These are phyloP conservation scores for Aspergillus fumigatus DNA, from an alignment of 2,329 filamentous ascomycete species.

Conservation along the genomic window DNA sequence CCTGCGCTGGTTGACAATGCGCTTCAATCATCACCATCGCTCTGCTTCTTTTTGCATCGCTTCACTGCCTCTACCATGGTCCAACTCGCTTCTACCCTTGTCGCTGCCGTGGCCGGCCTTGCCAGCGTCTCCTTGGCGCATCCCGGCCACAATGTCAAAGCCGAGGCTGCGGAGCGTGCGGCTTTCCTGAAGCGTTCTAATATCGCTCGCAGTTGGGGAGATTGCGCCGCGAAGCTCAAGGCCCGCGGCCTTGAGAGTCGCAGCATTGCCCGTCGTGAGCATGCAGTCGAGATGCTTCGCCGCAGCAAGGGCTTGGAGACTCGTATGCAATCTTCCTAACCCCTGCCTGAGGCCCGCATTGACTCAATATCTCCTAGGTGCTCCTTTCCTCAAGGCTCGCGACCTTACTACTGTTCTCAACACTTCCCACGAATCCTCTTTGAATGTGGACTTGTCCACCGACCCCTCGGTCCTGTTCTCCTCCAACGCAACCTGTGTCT, in stretches of 20 bases:
- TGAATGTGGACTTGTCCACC: slow-evolving; percentile 18
- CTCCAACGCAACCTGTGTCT: slow-evolving; percentile 41
- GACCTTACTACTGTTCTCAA: slow-evolving; percentile 32
- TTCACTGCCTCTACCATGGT: slow-evolving; percentile 8
- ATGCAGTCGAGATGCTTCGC: slow-evolving; percentile 40
- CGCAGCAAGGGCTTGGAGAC: slow-evolving; percentile 34
- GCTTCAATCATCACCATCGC: neutral
- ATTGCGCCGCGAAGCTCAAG: slow-evolving; percentile 46
- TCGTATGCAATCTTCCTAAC: slow-evolving; percentile 13
- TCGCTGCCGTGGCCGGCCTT: slow-evolving; percentile 22
- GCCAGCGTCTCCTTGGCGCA: slow-evolving; percentile 36
- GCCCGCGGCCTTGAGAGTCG: slow-evolving; percentile 44
- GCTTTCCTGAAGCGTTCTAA: slow-evolving; percentile 41
- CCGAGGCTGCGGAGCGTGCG: slow-evolving; percentile 49
- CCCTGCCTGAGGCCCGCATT: neutral
- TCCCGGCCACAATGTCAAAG: slow-evolving; percentile 46
- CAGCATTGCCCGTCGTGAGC: slow-evolving; percentile 44
- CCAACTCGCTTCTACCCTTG: slow-evolving; percentile 14
- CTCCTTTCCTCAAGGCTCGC: slow-evolving; percentile 27
- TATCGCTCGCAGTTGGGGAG: slow-evolving; percentile 39
- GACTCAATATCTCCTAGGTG: slow-evolving; percentile 6
- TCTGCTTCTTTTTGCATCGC: neutral
- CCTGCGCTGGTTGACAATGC: neutral
- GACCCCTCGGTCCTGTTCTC: slow-evolving; percentile 26
- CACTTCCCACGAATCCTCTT: slow-evolving; percentile 38